Percentiles rank a stretch among this genome's conserved stretches.
phyloP scores from a whole-genome alignment of 495 filamentous ascomycete genomes.

The Monascus purpureus region DNA sequence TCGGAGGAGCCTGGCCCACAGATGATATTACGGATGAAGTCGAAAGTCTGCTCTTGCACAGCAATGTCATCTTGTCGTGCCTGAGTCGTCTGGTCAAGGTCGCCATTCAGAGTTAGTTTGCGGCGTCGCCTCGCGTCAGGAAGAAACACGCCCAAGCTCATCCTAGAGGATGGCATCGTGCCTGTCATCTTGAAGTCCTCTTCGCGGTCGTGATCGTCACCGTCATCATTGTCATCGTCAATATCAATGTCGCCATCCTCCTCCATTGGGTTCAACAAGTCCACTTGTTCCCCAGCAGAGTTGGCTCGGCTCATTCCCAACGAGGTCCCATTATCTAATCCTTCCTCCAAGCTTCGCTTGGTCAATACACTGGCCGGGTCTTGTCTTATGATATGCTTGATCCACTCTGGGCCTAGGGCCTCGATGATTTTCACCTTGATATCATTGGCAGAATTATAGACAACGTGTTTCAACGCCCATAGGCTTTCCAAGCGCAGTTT shows the following conservation, averaged over 20 bases:
- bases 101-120: slow-evolving; percentile 34
- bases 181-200: slow-evolving; percentile 55
- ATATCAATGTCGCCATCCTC: not conserved
- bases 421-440: slow-evolving; percentile 64
- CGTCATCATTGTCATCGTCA: slow-evolving; percentile 7
- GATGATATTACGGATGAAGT: slow-evolving; percentile 81
- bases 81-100: slow-evolving; percentile 31
- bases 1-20: slow-evolving; percentile 49
- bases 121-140: slow-evolving; percentile 26
- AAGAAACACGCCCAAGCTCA: slow-evolving; percentile 29
- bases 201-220: slow-evolving; percentile 39
- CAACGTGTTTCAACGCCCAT: slow-evolving; percentile 87
- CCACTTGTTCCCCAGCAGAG: slow-evolving; percentile 49
- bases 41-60: slow-evolving; percentile 81
- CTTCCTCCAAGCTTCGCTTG: slow-evolving; percentile 23
- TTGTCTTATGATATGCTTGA: slow-evolving; percentile 56
- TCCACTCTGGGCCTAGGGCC: slow-evolving; percentile 62
- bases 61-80: slow-evolving; percentile 64
- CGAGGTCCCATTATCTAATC: slow-evolving; percentile 19
- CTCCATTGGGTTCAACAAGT: slow-evolving; percentile 47
- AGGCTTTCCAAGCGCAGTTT: slow-evolving; percentile 65
- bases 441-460: slow-evolving; percentile 48
- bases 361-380: slow-evolving; percentile 20
- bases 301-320: slow-evolving; percentile 48
- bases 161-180: slow-evolving; percentile 25